Evolutionary conservation across 202 grass and related monocot species (phyloP).

Genomic region (Musa balbisiana): DNA sequence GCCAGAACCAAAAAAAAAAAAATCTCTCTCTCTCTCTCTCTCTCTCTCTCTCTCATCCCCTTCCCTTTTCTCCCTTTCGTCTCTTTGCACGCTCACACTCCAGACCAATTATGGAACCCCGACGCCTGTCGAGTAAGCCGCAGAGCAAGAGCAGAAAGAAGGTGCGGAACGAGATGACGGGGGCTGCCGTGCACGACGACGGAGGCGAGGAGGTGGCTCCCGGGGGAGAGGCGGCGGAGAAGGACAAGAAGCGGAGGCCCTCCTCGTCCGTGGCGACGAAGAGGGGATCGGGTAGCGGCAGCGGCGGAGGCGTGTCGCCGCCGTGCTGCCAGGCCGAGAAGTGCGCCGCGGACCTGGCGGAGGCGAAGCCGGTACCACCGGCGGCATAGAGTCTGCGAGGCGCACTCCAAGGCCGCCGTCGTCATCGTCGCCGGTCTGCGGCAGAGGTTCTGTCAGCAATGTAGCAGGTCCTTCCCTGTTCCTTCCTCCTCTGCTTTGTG

Average conservation of each 20-base stretch:
- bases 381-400: not conserved
- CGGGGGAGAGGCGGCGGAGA: not conserved
- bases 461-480: not conserved
- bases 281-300: not conserved
- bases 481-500: not conserved
- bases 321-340: not conserved
- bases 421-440: slow-evolving; percentile 4
- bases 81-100: too few species aligned
- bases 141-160: not conserved
- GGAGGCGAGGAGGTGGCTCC: not conserved
- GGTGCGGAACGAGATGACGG: not conserved
- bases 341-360: slow-evolving; percentile 4
- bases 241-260: not conserved
- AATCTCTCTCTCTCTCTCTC: too few species aligned
- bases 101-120: not conserved
- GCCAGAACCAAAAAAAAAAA: not conserved
- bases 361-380: not conserved
- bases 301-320: not conserved
- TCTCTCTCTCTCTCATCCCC: too few species aligned
- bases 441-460: slow-evolving; percentile 15
- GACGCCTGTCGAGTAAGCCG: not conserved
- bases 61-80: too few species aligned
- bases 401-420: slow-evolving; percentile 1
- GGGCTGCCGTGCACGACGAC: not conserved
- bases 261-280: not conserved